Evolutionary conservation across 441 rosid species (phyloP), one percentile per base, ranked within the genome.

Genomic region (Populus tomentosa): DNA sequence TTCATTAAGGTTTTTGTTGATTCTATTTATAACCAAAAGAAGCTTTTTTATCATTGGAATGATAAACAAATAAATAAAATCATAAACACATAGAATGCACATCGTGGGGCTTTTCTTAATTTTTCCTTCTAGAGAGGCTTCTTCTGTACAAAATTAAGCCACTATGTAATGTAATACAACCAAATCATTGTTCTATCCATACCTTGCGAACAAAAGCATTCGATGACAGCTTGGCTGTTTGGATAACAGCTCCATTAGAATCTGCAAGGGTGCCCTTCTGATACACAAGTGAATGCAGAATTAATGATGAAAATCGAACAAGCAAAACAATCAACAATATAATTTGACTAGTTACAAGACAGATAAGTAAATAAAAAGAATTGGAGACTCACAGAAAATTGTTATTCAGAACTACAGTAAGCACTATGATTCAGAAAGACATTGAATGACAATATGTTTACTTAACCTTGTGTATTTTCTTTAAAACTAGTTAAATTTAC

Each of bases 131-230:
- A 33, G 67, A 76, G 21, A 7, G 72, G 77, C 61, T 70, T 70
- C 64, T 64, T 26, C 67, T 18, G 73, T 61, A 33, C 32, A 78
- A 23, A 76, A 69, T 69, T 56, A 32, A 20, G 59, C 50, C 53
- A 67, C 21, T 14, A 6, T 35, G 40, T 28, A 67, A n/a, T 28
- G n/a, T 20, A 73, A 8, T 26, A 38, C 14, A 67, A 16, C 50
- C 33, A 59, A 23, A 63, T 74, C 62, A 77, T 63, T 59, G 21
- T 16, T 50, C 68, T 7, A 46, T 72, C n/a, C 73, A 20, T 89
- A 95, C 99, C 98, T 93, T 92, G 73, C 62, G 76, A 84, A 89
- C 88, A 84, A 92, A 90, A 78, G 82, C 80, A 81, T 88, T 91
- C 69, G 85, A 80, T 21, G 97, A 89, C 75, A 84, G 76, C 80